Conservation (phyloP, 1,284 basidiomycete species). For the Tremellales sp. region DNA sequence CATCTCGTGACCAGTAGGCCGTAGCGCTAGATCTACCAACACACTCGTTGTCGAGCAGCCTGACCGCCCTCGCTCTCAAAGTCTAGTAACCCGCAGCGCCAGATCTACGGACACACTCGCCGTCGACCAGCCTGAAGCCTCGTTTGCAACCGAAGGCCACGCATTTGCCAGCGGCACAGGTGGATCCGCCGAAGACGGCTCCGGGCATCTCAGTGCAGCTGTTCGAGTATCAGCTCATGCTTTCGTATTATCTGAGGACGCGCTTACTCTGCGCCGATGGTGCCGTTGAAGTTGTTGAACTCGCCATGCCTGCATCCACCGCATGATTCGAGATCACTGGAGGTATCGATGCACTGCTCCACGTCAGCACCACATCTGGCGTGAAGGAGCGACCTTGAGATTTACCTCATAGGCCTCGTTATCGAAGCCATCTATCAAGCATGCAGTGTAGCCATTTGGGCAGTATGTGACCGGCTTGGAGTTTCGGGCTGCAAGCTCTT, state of each 20-base stretch:
- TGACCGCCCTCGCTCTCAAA: too few relatives aligned
- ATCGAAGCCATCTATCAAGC: neutral
- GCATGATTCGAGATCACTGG: slow-evolving; percentile 1
- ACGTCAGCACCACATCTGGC: neutral
- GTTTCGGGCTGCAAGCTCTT: neutral
- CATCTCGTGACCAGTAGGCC: too few relatives aligned
- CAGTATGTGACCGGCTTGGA: neutral
- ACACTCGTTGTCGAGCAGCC: too few relatives aligned
- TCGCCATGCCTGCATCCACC: slow-evolving; percentile 1
- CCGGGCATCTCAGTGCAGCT: neutral
- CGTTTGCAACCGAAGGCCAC: neutral
- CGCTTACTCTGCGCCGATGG: neutral
- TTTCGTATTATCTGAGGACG: neutral
- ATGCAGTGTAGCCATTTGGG: neutral
- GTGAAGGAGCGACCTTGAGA: neutral
- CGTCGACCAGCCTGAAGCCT: slow-evolving; percentile 2
- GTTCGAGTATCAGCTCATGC: neutral
- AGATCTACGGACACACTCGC: too few relatives aligned
- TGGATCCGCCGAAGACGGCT: neutral
- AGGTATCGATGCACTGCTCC: slow-evolving; percentile 1
- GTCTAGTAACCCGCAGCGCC: too few relatives aligned
- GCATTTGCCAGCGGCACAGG: slow-evolving; percentile 1
- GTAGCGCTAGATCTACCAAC: too few relatives aligned
- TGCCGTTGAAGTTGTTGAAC: neutral
- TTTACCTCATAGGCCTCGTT: neutral